phyloP scores from a whole-genome alignment of 768 basidiomycete genomes.

The Royoungia palumana region DNA sequence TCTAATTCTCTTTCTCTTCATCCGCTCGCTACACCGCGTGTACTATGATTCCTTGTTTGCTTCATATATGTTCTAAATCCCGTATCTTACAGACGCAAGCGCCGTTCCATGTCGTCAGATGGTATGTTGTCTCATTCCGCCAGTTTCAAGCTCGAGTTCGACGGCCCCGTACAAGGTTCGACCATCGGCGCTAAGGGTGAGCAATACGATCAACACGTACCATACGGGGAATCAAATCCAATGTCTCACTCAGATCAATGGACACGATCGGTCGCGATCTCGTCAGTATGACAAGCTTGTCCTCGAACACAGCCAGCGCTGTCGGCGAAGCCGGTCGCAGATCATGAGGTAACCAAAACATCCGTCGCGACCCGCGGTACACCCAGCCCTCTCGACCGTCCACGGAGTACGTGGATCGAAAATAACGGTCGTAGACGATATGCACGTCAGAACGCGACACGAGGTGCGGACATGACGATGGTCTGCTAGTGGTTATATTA shows the following conservation, averaged over 20 bases:
- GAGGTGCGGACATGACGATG: slow-evolving; percentile 5
- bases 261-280: background rate
- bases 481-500: background rate
- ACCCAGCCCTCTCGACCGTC: slow-evolving; percentile 15
- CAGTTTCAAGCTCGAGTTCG: too few species aligned
- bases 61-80: too few species aligned
- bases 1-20: background rate
- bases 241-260: slow-evolving; percentile 16
- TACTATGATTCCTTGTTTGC: too few species aligned
- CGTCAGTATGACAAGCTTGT: slow-evolving; percentile 9
- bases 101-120: too few species aligned
- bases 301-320: slow-evolving; percentile 7
- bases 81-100: too few species aligned
- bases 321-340: slow-evolving; percentile 7
- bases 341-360: slow-evolving; percentile 19
- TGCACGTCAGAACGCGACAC: slow-evolving; percentile 10
- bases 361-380: slow-evolving; percentile 8
- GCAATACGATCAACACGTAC: background rate
- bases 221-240: background rate
- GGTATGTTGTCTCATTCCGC: too few species aligned
- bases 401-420: slow-evolving; percentile 14
- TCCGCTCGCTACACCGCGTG: background rate
- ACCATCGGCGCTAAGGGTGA: background rate
- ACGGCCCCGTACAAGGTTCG: too few species aligned
- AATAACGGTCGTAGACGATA: slow-evolving; percentile 12